Percentiles rank a stretch among this genome's conserved stretches.
phyloP scores from a whole-genome alignment of 208 protist genomes.

The Leishmania turanica region DNA sequence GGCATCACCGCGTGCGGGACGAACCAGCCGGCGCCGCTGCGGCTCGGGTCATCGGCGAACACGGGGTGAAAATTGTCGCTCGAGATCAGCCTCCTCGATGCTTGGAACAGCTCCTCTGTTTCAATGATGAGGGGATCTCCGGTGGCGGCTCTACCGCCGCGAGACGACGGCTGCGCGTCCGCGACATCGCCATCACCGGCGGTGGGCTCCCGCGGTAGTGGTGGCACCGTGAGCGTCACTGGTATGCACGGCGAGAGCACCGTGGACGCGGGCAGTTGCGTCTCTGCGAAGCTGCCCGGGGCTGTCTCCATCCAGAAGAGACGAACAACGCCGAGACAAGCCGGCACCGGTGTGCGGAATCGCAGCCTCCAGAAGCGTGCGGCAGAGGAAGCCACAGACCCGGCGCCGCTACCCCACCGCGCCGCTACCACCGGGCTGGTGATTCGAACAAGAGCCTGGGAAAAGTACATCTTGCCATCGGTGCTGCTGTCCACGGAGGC shows the following conservation, averaged over 20 bases:
- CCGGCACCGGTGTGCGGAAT: constrained; percentile 47
- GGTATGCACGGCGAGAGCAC: constrained; percentile 3
- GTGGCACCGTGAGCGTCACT: constrained; percentile 16
- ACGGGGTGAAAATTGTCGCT: constrained; percentile 13
- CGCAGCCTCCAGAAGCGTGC: constrained; percentile 70
- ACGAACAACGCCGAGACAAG: constrained; percentile 49
- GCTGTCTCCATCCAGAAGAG: constrained; percentile 56
- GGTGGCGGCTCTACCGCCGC: neutral
- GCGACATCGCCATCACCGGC: neutral
- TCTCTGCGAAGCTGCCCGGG: constrained; percentile 9
- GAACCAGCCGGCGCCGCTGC: constrained; percentile 5
- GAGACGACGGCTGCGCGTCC: neutral
- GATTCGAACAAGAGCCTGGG: constrained; percentile 23
- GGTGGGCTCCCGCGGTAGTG: neutral
- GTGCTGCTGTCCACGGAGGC: constrained; percentile 61
- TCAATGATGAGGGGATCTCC: constrained; percentile 13
- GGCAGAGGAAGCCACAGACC: constrained; percentile 10
- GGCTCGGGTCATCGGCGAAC: constrained; percentile 9
- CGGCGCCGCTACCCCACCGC: constrained; percentile 18
- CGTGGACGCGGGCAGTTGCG: constrained; percentile 3
- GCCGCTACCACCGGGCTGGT: constrained; percentile 9
- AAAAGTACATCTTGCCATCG: constrained; percentile 41
- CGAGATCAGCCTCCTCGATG: neutral
- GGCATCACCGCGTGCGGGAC: constrained; percentile 5
- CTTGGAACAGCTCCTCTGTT: constrained; percentile 1